These are phyloP conservation scores for Cercospora nicotianae DNA, from an alignment of 2,329 filamentous ascomycete genomes.

Conservation along the genomic window DNA sequence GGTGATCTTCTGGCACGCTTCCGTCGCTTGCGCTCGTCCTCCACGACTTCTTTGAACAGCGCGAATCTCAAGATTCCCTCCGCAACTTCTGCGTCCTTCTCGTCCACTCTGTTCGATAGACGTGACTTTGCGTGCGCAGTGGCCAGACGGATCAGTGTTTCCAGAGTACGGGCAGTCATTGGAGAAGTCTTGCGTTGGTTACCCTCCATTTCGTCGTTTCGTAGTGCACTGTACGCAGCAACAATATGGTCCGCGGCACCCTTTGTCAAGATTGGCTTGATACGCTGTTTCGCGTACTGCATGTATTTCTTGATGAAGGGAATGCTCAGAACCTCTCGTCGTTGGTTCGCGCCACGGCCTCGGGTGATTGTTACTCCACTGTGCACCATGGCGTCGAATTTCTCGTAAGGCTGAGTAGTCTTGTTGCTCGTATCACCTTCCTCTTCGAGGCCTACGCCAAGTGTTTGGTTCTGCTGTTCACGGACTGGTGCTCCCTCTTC, in stretches of 20 bases:
- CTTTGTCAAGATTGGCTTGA: constrained; percentile 87
- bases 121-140: constrained; percentile 94
- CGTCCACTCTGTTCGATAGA: constrained; percentile 82
- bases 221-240: constrained; percentile 83
- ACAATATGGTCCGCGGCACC: constrained; percentile 90
- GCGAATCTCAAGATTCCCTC: constrained; percentile 91
- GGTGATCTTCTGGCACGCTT: constrained; percentile 68
- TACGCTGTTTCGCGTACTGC: constrained; percentile 89
- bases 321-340: constrained; percentile 87
- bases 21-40: constrained; percentile 76
- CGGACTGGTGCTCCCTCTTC: constrained; percentile 94
- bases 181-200: constrained; percentile 92
- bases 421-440: constrained; percentile 68
- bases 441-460: constrained; percentile 82
- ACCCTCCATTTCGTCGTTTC: constrained; percentile 93
- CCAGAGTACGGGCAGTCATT: constrained; percentile 93
- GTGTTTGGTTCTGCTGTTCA: constrained; percentile 77
- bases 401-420: constrained; percentile 89
- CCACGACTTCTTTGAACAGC: constrained; percentile 91
- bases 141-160: constrained; percentile 96
- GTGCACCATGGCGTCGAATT: constrained; percentile 94
- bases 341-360: constrained; percentile 71
- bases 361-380: constrained; percentile 78
- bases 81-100: constrained; percentile 82
- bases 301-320: constrained; percentile 99